phyloP scores from a whole-genome alignment of 768 basidiomycete genomes.

The Trametes coccinea region DNA sequence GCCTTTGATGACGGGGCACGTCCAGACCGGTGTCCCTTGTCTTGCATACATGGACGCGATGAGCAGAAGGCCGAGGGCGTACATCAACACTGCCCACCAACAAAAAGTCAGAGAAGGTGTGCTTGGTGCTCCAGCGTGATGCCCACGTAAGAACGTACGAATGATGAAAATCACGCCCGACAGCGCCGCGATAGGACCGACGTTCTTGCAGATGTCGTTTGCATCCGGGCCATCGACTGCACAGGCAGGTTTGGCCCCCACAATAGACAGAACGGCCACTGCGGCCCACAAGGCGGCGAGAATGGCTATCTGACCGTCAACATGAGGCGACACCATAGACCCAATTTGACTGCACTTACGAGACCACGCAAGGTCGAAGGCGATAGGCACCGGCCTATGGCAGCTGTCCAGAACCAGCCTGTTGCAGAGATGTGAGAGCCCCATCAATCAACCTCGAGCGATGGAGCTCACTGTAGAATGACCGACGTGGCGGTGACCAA shows the following conservation, averaged over 20 bases:
- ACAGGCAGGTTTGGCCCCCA: too few relatives aligned
- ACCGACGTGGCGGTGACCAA: not conserved
- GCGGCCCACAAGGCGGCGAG: not conserved
- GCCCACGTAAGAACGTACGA: not conserved
- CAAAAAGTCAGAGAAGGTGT: not conserved
- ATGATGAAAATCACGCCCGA: not conserved
- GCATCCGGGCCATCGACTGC: not conserved
- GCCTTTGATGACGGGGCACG: not conserved
- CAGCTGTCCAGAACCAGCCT: constrained; percentile 4
- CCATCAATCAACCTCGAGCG: too few relatives aligned
- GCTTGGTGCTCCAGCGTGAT: not conserved
- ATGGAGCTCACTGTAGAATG: not conserved
- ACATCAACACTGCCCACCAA: not conserved
- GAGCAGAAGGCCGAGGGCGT: not conserved
- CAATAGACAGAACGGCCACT: too few relatives aligned
- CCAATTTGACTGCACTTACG: not conserved
- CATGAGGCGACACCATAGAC: not conserved
- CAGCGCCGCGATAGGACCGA: not conserved
- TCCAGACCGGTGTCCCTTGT: constrained; percentile 1
- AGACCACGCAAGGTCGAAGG: not conserved
- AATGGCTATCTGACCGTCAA: not conserved
- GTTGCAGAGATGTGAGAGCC: not conserved
- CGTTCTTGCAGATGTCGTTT: not conserved
- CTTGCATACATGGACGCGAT: not conserved
- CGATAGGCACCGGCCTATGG: not conserved